phyloP scores from a whole-genome alignment of 441 rosid species.

The Bocquillonia castaneifolia region DNA sequence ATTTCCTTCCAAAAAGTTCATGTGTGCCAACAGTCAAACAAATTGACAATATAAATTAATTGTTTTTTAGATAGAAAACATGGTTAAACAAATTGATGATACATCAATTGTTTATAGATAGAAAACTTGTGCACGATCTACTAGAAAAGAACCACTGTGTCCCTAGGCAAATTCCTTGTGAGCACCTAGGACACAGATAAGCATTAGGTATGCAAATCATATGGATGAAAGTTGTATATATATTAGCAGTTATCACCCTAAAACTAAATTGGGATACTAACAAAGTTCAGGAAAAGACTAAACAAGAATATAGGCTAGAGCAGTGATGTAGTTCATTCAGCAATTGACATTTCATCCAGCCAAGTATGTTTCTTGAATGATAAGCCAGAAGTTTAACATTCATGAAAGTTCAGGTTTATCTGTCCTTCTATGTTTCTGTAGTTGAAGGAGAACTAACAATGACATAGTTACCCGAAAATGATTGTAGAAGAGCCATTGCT shows the following conservation, averaged over 20 bases:
- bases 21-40: too few relatives aligned
- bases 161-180: background rate
- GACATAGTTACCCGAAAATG: too few relatives aligned
- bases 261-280: background rate
- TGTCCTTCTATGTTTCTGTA: background rate
- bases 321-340: background rate
- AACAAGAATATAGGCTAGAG: background rate
- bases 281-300: background rate
- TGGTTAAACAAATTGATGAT: too few relatives aligned
- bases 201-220: background rate
- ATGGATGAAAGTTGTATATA: background rate
- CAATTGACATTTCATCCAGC: background rate
- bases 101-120: too few relatives aligned
- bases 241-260: background rate
- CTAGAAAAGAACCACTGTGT: too few relatives aligned
- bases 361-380: background rate
- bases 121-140: too few relatives aligned
- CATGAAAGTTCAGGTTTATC: background rate
- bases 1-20: slow-evolving; percentile 11
- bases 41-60: too few relatives aligned
- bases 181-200: background rate
- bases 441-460: slow-evolving; percentile 6
- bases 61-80: background rate
- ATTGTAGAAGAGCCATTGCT: too few relatives aligned
- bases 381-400: background rate